Percentiles rank a stretch among this genome's conserved stretches.
Evolutionary conservation across 2,329 filamentous ascomycete genomes (phyloP).

Genomic region (Fusarium penzigii): DNA sequence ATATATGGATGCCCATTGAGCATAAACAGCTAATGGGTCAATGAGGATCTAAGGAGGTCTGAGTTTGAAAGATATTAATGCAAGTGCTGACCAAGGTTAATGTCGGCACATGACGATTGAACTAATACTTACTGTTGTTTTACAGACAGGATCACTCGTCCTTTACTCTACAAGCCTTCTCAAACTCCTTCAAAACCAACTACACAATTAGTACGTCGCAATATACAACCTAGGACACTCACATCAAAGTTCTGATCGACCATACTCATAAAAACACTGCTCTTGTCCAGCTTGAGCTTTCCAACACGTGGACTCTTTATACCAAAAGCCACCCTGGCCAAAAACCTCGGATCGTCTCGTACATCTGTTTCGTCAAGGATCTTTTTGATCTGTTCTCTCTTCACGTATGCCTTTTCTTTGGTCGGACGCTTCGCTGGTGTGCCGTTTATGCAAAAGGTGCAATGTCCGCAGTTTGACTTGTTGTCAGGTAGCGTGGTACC

Average conservation of each 20-base stretch:
- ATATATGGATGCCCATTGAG: too few species aligned
- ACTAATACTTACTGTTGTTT: too few species aligned
- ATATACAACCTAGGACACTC: not conserved
- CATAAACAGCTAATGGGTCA: too few species aligned
- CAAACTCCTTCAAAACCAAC: slow-evolving; percentile 24
- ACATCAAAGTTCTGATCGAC: slow-evolving; percentile 56
- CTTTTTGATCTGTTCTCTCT: slow-evolving; percentile 40
- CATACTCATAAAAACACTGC: slow-evolving; percentile 52
- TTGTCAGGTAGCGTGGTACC: slow-evolving; percentile 51
- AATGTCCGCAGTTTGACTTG: slow-evolving; percentile 53
- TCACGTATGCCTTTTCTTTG: slow-evolving; percentile 39
- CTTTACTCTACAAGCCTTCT: slow-evolving; percentile 20
- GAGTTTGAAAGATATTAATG: too few species aligned
- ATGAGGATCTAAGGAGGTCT: too few species aligned
- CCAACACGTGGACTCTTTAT: slow-evolving; percentile 59
- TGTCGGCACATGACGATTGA: too few species aligned
- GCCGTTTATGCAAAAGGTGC: slow-evolving; percentile 43
- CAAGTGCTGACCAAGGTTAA: too few species aligned
- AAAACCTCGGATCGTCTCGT: slow-evolving; percentile 58
- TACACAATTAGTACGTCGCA: not conserved
- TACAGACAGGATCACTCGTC: not conserved
- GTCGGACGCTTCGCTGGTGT: slow-evolving; percentile 40
- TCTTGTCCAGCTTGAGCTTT: slow-evolving; percentile 47
- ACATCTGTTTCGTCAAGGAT: slow-evolving; percentile 47
- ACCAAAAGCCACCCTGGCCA: slow-evolving; percentile 62